Evolutionary conservation across 371 early-diverging fungal species (phyloP).

Genomic region (Parasitella parasitica): DNA sequence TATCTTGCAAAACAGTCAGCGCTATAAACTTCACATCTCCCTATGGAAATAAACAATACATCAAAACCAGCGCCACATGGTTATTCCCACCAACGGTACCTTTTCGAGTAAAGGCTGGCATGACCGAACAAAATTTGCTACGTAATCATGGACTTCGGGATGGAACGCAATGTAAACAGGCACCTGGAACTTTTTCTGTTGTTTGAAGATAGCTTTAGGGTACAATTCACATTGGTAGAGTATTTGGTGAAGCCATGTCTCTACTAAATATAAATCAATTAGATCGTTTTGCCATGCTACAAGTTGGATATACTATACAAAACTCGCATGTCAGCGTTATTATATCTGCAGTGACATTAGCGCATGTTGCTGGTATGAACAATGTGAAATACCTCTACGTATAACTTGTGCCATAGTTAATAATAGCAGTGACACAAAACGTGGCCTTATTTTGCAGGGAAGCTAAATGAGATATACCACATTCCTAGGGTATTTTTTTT

Average conservation of each 20-base stretch:
- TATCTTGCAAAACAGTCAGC: constrained; percentile 32
- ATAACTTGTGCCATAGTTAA: neutral
- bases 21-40: constrained; percentile 36
- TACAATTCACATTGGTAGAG: neutral
- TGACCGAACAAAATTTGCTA: constrained; percentile 45
- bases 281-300: neutral
- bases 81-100: constrained; percentile 24
- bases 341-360: neutral
- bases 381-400: neutral
- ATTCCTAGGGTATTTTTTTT: too few relatives aligned
- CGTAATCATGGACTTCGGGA: constrained; percentile 43
- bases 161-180: constrained; percentile 52
- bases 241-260: neutral
- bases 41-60: constrained; percentile 18
- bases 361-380: too few relatives aligned
- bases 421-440: too few relatives aligned
- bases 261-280: neutral
- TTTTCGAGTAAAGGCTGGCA: constrained; percentile 43
- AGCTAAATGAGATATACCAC: too few relatives aligned
- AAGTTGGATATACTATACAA: neutral
- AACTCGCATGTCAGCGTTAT: neutral
- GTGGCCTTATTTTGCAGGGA: too few relatives aligned
- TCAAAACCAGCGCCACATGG: neutral
- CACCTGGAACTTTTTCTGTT: constrained; percentile 50
- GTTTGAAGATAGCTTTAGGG: constrained; percentile 38